Conservation (phyloP, 164 flowering plant genomes). For the Tetrastigma voinierianum region DNA sequence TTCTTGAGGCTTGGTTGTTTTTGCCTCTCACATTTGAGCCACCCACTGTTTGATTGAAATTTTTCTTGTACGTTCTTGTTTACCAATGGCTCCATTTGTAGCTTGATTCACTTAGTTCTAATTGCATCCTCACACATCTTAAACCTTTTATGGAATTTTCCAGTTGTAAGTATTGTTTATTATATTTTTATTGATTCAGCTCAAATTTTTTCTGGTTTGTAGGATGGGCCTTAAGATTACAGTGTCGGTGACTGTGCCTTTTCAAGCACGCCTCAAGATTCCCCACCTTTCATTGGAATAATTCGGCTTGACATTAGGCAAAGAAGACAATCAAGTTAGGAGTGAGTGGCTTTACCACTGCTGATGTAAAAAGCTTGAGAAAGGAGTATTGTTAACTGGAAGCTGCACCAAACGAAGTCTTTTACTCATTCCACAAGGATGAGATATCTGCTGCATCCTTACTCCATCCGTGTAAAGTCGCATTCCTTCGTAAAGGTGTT, state of each 20-base stretch:
- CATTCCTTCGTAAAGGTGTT: conserved; percentile 90
- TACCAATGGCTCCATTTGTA: no score
- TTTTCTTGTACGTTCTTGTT: no score
- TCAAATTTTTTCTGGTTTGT: conserved; percentile 11
- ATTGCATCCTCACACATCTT: no score
- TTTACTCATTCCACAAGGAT: conserved; percentile 92
- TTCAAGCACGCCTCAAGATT: conserved; percentile 71
- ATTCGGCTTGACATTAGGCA: conserved; percentile 49
- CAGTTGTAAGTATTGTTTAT: background rate
- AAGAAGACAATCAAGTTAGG: conserved; percentile 47
- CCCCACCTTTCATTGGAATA: conserved; percentile 88
- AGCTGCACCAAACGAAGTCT: conserved; percentile 89
- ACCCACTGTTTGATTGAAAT: no score
- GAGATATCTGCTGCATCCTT: conserved; percentile 85
- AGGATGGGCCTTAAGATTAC: conserved; percentile 90
- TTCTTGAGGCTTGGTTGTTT: no score
- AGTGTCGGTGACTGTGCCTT: conserved; percentile 92
- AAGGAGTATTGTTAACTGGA: conserved; percentile 63
- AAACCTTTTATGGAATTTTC: background rate
- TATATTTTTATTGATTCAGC: background rate
- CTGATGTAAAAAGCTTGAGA: conserved; percentile 81
- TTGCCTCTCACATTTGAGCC: no score
- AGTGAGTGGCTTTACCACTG: conserved; percentile 94
- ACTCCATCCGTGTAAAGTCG: conserved; percentile 98
- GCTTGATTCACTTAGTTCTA: no score